Evolutionary conservation across 2,329 filamentous ascomycete genomes (phyloP).

Genomic region (Eurotiales sp.): DNA sequence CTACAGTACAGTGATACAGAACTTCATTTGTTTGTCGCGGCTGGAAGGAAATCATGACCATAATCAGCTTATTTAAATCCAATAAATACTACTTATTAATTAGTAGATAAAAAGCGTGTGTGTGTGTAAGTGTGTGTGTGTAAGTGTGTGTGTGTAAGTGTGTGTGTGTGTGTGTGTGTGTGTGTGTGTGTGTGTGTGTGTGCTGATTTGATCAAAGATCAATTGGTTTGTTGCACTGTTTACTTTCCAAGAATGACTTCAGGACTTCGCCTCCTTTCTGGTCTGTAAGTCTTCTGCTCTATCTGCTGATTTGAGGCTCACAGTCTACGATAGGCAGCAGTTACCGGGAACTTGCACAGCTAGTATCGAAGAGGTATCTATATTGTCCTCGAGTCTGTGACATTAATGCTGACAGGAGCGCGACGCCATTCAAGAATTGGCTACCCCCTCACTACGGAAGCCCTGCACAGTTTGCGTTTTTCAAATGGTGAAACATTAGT

Average conservation of each 20-base stretch:
- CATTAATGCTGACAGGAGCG: constrained; percentile 42
- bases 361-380: constrained; percentile 61
- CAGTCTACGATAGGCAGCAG: constrained; percentile 59
- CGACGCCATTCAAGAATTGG: constrained; percentile 63
- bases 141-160: too few relatives aligned
- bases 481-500: constrained; percentile 63
- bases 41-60: too few relatives aligned
- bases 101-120: too few relatives aligned
- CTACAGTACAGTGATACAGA: too few relatives aligned
- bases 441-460: constrained; percentile 60
- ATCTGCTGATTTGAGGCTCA: background rate
- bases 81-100: too few relatives aligned
- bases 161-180: too few relatives aligned
- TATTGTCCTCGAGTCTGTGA: constrained; percentile 12
- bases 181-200: too few relatives aligned
- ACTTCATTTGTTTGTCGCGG: too few relatives aligned
- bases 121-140: too few relatives aligned
- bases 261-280: background rate
- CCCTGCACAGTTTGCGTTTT: constrained; percentile 15
- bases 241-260: background rate
- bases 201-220: background rate
- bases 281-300: background rate
- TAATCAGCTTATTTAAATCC: too few relatives aligned
- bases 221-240: too few relatives aligned
- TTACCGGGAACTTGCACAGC: constrained; percentile 66